These are phyloP conservation scores for Acorus gramineus DNA, from an alignment of 106 monocot genomes.

Conservation along the genomic window DNA sequence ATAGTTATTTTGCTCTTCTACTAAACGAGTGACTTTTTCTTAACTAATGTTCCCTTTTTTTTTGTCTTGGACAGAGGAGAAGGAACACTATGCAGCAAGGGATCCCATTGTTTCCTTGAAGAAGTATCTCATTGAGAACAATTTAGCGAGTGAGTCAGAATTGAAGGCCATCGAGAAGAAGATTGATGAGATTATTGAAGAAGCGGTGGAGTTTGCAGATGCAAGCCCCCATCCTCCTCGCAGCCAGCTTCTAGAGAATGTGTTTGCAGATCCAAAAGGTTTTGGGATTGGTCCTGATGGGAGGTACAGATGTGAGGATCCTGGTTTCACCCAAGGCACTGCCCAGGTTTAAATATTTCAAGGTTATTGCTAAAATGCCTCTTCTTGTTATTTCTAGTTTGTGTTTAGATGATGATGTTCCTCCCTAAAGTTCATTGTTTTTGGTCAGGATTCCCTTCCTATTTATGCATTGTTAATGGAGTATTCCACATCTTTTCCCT, in stretches of 20 bases:
- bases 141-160: constrained; percentile 66
- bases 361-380: too few species aligned
- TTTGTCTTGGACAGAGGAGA: constrained; percentile 59
- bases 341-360: constrained; percentile 53
- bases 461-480: too few species aligned
- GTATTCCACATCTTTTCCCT: too few species aligned
- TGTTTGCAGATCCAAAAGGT: constrained; percentile 90
- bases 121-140: constrained; percentile 60
- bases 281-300: constrained; percentile 98
- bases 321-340: constrained; percentile 76
- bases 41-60: background rate
- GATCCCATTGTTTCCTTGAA: constrained; percentile 79
- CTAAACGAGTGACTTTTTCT: too few species aligned
- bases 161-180: constrained; percentile 79
- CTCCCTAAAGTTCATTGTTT: too few species aligned
- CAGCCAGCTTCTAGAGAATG: constrained; percentile 89
- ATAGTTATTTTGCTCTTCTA: too few species aligned
- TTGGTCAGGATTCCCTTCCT: too few species aligned
- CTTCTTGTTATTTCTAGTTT: too few species aligned
- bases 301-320: constrained; percentile 93
- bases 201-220: constrained; percentile 91
- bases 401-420: too few species aligned
- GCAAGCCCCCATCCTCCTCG: constrained; percentile 72
- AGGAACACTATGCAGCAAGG: constrained; percentile 72
- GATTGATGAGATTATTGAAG: constrained; percentile 73